These are phyloP conservation scores for Calonectria pauciramosa DNA, from an alignment of 2,329 filamentous ascomycete genomes.

Conservation along the genomic window DNA sequence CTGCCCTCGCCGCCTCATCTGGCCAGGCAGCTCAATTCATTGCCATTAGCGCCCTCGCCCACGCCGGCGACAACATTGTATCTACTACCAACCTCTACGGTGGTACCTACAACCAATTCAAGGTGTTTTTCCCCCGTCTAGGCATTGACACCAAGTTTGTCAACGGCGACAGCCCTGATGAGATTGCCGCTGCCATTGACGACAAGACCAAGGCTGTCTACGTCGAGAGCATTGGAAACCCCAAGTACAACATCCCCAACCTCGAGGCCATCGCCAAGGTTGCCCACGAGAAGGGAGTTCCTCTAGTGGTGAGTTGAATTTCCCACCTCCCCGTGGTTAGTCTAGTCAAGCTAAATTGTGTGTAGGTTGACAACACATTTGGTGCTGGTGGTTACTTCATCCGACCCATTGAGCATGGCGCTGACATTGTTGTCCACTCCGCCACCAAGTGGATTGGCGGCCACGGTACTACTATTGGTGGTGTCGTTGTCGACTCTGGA, in stretches of 20 bases:
- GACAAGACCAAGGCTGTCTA: conserved; percentile 95
- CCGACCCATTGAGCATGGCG: conserved; percentile 89
- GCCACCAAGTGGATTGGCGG: conserved; percentile 98
- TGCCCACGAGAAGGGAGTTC: conserved; percentile 78
- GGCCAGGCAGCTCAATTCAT: conserved; percentile 96
- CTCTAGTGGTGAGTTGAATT: conserved; percentile 66
- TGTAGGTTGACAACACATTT: conserved; percentile 91
- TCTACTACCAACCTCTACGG: conserved; percentile 93
- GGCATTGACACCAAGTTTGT: conserved; percentile 93
- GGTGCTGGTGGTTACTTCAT: conserved; percentile 92
- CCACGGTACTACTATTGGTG: conserved; percentile 92
- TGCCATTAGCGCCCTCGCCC: conserved; percentile 85
- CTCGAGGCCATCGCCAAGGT: conserved; percentile 88
- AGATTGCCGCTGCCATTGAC: conserved; percentile 87
- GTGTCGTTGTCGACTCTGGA: conserved; percentile 87
- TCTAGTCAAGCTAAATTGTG: not conserved
- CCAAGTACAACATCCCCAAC: conserved; percentile 92
- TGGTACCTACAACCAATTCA: conserved; percentile 97
- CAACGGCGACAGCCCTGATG: conserved; percentile 81
- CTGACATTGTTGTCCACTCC: conserved; percentile 94
- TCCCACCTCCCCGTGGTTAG: no score
- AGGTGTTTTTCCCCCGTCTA: conserved; percentile 88
- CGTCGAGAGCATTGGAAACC: conserved; percentile 94
- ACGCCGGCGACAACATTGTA: conserved; percentile 92
- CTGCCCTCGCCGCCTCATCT: conserved; percentile 86